Percentiles rank a stretch among this genome's conserved stretches.
phyloP scores from a whole-genome alignment of 495 filamentous ascomycete species.

The Aspergillus avenaceus region DNA sequence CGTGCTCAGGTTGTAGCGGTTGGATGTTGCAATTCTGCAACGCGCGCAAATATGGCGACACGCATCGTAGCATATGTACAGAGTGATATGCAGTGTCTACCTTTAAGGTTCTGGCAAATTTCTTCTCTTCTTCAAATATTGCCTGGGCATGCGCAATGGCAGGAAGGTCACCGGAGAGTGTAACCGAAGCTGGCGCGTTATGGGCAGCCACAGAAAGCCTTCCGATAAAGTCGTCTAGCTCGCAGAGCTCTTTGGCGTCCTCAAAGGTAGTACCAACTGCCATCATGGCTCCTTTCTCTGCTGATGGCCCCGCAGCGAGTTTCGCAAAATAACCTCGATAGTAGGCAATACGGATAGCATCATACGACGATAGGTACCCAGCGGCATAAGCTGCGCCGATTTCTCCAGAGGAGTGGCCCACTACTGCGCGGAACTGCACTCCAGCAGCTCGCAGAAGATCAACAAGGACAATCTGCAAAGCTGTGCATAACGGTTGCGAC shows the following conservation, averaged over 20 bases:
- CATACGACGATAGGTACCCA: slow-evolving; percentile 32
- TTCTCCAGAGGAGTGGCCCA: slow-evolving; percentile 57
- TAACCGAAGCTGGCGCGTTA: slow-evolving; percentile 36
- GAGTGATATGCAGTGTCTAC: slow-evolving; percentile 53
- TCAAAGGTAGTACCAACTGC: slow-evolving; percentile 43
- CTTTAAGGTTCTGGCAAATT: slow-evolving; percentile 48
- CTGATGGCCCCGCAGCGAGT: slow-evolving; percentile 21
- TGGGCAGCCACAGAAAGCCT: slow-evolving; percentile 24
- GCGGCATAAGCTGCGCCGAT: slow-evolving; percentile 55
- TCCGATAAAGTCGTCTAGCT: slow-evolving; percentile 19
- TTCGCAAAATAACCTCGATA: slow-evolving; percentile 3
- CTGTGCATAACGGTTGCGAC: slow-evolving; percentile 18
- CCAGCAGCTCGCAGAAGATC: slow-evolving; percentile 16
- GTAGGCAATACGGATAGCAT: slow-evolving; percentile 29
- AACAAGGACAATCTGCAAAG: slow-evolving; percentile 19
- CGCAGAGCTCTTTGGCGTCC: slow-evolving; percentile 37
- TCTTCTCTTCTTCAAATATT: slow-evolving; percentile 37
- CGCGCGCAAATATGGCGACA: slow-evolving; percentile 9
- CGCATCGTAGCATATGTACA: slow-evolving; percentile 39
- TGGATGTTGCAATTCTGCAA: slow-evolving; percentile 3
- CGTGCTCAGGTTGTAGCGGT: not conserved
- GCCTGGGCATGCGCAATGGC: slow-evolving; percentile 34
- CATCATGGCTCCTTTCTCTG: slow-evolving; percentile 46
- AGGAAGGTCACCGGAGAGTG: slow-evolving; percentile 33
- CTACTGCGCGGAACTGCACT: slow-evolving; percentile 24